Conservation (phyloP, 331 rosid species). For the Prunus yedoensis region DNA sequence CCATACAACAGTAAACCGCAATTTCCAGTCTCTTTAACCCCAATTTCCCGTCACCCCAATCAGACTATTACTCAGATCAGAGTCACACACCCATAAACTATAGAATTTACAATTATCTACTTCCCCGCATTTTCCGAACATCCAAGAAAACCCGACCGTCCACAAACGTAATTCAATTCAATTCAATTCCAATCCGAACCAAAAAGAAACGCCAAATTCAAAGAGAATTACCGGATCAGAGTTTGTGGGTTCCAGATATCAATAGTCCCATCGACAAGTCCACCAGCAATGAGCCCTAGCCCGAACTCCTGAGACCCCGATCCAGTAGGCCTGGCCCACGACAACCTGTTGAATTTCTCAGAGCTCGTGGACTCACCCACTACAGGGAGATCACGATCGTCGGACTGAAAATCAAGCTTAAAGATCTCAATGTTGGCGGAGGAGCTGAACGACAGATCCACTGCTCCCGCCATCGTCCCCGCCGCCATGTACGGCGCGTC, state of each 20-base stretch:
- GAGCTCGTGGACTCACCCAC: slow-evolving; percentile 83
- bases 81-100: slow-evolving; percentile 12
- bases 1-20: neutral
- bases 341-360: slow-evolving; percentile 81
- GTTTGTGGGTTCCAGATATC: slow-evolving; percentile 89
- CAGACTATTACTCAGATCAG: neutral
- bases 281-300: slow-evolving; percentile 91
- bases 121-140: slow-evolving; percentile 3
- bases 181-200: slow-evolving; percentile 10
- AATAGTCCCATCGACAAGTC: slow-evolving; percentile 87
- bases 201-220: slow-evolving; percentile 11
- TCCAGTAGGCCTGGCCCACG: slow-evolving; percentile 68
- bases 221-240: slow-evolving; percentile 77
- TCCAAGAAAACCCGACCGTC: neutral
- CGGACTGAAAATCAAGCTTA: slow-evolving; percentile 93
- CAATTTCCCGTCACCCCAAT: neutral
- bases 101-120: neutral
- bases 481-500: slow-evolving; percentile 94
- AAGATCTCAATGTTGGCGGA: slow-evolving; percentile 91
- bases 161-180: neutral
- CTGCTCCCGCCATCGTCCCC: slow-evolving; percentile 99
- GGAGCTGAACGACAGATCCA: slow-evolving; percentile 96
- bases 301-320: slow-evolving; percentile 53
- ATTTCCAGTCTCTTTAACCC: neutral
- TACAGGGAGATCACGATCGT: slow-evolving; percentile 74